Evolutionary conservation across 805 yeast genomes (phyloP), one percentile per base, ranked within the genome.

Genomic region (Millerozyma acaciae): DNA sequence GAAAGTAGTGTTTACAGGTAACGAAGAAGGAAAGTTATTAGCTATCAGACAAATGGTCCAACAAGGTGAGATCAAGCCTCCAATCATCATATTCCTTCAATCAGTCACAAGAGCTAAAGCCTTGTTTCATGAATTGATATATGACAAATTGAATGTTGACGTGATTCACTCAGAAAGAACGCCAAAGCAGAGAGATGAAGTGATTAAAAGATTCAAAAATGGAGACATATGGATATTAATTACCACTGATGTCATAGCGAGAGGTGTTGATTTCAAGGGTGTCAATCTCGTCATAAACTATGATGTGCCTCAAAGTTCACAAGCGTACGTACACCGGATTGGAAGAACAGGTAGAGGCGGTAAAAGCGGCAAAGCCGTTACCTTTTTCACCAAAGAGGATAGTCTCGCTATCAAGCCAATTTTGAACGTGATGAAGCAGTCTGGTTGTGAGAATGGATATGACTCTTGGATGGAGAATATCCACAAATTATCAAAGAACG

Each of bases 301-400:
- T 57, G 99, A 93, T 60, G 95, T 93, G 8, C 99, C 99, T 12
- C 84, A 79, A 48, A 76, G 83, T 27, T 87, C 97, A 1, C 97
- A 90, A 58, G 82, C 96, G 0, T 93, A 93, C 56, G 96, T 93
- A 28, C 99, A 93, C 60, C 78, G 99, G 64, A 86, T 93, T 50
- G 99, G 99, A 60, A 83, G 99, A 70, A 90, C 98, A 2, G 99
- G 98, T 46, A 81, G 99, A 71, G 96, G 87, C 34, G 96, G 95
- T 1, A 77, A 83, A 39, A 50, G 62, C 6, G 98, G 99, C 37
- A 73, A 73, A 47, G 97, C 97, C 0, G 76, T 93, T 13, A 93
- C 98, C 0, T 80, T 89, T 44, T 93, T 84, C 65, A 90, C 98
- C 16, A 89, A 88, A 53, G 95, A 86, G 42, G 99, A 93, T 54